phyloP scores from a whole-genome alignment of 1,139 yeast species.

The Candida tetrigidarum region DNA sequence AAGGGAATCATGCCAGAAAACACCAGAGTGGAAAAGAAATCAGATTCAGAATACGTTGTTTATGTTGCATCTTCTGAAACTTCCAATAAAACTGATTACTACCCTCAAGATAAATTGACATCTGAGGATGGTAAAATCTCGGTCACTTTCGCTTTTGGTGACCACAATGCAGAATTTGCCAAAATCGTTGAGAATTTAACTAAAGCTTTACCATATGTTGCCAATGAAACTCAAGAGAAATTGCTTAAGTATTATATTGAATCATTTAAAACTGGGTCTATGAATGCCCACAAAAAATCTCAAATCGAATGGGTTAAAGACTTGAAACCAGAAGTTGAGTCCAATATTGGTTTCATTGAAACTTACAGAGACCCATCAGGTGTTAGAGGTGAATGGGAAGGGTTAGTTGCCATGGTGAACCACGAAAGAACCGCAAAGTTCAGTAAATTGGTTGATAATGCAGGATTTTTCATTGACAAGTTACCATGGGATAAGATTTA shows the following conservation, averaged over 20 bases:
- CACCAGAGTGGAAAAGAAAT: constrained; percentile 65
- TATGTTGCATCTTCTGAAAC: constrained; percentile 63
- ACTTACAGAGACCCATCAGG: constrained; percentile 93
- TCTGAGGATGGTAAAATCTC: constrained; percentile 30
- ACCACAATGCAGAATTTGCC: constrained; percentile 66
- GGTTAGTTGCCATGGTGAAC: constrained; percentile 90
- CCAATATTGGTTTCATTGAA: constrained; percentile 89
- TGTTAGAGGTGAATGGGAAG: constrained; percentile 94
- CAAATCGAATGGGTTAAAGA: constrained; percentile 91
- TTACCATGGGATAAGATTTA: constrained; percentile 79
- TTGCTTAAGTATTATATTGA: constrained; percentile 70
- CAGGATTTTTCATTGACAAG: constrained; percentile 62
- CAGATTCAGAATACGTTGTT: constrained; percentile 50
- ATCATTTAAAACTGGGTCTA: constrained; percentile 80
- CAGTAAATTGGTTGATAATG: constrained; percentile 66
- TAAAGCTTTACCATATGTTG: constrained; percentile 64
- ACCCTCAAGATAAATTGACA: constrained; percentile 32
- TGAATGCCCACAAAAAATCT: constrained; percentile 83
- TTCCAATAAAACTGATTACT: constrained; percentile 46
- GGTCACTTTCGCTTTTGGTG: constrained; percentile 72
- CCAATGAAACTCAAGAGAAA: constrained; percentile 70
- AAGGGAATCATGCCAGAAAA: constrained; percentile 81
- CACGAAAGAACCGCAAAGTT: constrained; percentile 85
- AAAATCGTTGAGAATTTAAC: constrained; percentile 59
- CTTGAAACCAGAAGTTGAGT: constrained; percentile 79